phyloP scores from a whole-genome alignment of 2,329 filamentous ascomycete species.

The Claviceps cyperi region DNA sequence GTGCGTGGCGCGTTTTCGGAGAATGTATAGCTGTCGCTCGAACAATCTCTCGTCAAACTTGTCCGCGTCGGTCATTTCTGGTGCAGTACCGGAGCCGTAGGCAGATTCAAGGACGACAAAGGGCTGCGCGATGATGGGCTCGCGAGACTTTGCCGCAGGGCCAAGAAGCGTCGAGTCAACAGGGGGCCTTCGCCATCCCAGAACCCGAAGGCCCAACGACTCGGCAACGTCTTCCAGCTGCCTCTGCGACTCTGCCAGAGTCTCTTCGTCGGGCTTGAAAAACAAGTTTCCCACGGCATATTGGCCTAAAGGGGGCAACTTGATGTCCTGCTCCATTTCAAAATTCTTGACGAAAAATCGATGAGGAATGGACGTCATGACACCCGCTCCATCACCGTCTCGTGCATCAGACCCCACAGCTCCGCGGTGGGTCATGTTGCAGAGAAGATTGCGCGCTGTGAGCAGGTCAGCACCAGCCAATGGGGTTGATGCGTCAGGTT shows the following conservation, averaged over 20 bases:
- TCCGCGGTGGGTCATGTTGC: conserved; percentile 99
- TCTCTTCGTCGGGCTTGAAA: conserved; percentile 91
- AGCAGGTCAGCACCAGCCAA: conserved; percentile 1
- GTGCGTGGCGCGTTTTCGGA: conserved; percentile 90
- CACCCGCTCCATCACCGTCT: conserved; percentile 95
- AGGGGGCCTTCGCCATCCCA: conserved; percentile 94
- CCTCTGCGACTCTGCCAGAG: conserved; percentile 76
- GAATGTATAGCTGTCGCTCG: conserved; percentile 83
- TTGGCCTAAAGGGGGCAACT: conserved; percentile 76
- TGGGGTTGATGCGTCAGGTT: background rate
- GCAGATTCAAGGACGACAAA: conserved; percentile 79
- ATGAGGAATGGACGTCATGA: conserved; percentile 98
- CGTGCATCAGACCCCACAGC: conserved; percentile 94
- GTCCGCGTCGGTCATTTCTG: conserved; percentile 63
- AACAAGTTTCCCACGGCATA: conserved; percentile 97
- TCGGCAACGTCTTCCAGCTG: conserved; percentile 91
- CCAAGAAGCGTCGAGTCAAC: conserved; percentile 86
- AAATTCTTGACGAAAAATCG: conserved; percentile 99
- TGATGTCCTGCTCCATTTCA: conserved; percentile 74
- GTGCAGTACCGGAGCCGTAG: conserved; percentile 69
- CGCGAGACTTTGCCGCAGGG: conserved; percentile 80
- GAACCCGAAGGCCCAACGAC: conserved; percentile 70
- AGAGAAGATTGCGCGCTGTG: conserved; percentile 54
- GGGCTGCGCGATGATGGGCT: conserved; percentile 89
- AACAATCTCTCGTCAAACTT: conserved; percentile 75